Evolutionary conservation across 2,329 filamentous ascomycete genomes (phyloP).

Genomic region (Fusarium drepaniforme): DNA sequence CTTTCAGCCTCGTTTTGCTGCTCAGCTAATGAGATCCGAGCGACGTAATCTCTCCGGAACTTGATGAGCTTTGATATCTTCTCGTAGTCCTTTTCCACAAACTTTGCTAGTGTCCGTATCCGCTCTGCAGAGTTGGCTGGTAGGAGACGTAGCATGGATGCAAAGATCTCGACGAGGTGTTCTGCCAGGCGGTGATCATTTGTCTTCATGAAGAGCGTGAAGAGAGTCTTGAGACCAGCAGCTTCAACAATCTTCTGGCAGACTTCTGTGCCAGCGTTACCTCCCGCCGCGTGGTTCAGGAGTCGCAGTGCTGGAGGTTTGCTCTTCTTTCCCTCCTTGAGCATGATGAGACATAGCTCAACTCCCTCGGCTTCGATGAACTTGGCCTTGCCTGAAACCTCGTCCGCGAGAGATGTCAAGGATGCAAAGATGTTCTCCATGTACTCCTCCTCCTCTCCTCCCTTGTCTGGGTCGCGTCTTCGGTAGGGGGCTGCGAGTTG

Average conservation of each 20-base stretch:
- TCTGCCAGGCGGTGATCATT: conserved; percentile 77
- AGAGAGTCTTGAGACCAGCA: conserved; percentile 86
- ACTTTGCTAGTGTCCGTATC: conserved; percentile 91
- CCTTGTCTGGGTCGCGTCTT: conserved; percentile 85
- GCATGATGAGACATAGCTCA: conserved; percentile 91
- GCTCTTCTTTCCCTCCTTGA: conserved; percentile 88
- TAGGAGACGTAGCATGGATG: conserved; percentile 82
- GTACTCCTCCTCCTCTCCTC: conserved; percentile 92
- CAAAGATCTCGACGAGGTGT: conserved; percentile 87
- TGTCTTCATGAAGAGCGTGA: conserved; percentile 90
- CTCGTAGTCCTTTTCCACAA: conserved; percentile 93
- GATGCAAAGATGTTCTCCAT: conserved; percentile 94
- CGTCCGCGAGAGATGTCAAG: conserved; percentile 83
- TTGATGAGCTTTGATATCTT: conserved; percentile 81
- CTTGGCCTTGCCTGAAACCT: conserved; percentile 78
- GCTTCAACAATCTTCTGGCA: conserved; percentile 85
- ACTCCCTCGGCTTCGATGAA: conserved; percentile 93
- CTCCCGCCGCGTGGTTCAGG: conserved; percentile 81
- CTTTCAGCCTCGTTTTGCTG: conserved; percentile 60
- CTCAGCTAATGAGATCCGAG: conserved; percentile 66
- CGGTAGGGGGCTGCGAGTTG: conserved; percentile 89
- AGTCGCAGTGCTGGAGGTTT: conserved; percentile 83
- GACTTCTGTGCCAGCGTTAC: conserved; percentile 64
- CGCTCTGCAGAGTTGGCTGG: conserved; percentile 82
- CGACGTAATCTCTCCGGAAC: conserved; percentile 78